Evolutionary conservation across 768 basidiomycete species (phyloP).

Genomic region (Boletus pseudopeckii): DNA sequence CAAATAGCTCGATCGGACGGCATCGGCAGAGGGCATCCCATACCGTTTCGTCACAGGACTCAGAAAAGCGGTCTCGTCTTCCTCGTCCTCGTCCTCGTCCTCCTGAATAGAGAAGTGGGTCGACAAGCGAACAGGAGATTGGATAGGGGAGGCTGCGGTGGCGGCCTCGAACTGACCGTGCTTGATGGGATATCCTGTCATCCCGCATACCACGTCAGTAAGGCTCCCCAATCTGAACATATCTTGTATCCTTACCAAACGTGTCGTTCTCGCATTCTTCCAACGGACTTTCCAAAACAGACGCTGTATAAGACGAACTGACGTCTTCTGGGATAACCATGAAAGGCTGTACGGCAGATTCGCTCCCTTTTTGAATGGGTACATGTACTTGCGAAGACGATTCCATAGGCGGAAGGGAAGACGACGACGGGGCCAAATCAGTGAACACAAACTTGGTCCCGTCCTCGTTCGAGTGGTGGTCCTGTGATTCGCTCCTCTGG

Average conservation of each 20-base stretch:
- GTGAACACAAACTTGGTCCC: slow-evolving; percentile 15
- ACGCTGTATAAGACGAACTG: slow-evolving; percentile 22
- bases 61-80: slow-evolving; percentile 3
- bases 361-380: slow-evolving; percentile 6
- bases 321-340: slow-evolving; percentile 25
- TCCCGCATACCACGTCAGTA: not conserved
- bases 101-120: slow-evolving; percentile 24
- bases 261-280: slow-evolving; percentile 28
- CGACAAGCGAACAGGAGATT: slow-evolving; percentile 13
- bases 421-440: slow-evolving; percentile 16
- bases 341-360: not conserved
- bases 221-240: not conserved
- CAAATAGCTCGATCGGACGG: slow-evolving; percentile 53
- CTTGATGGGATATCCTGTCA: slow-evolving; percentile 25
- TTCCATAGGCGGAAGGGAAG: slow-evolving; percentile 14
- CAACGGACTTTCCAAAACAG: slow-evolving; percentile 11
- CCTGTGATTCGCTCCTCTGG: slow-evolving; percentile 10
- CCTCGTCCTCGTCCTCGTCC: slow-evolving; percentile 3
- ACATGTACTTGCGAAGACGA: slow-evolving; percentile 6
- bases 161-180: slow-evolving; percentile 16
- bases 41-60: slow-evolving; percentile 19
- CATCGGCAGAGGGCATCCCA: slow-evolving; percentile 30
- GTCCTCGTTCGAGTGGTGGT: slow-evolving; percentile 10
- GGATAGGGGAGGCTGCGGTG: slow-evolving; percentile 12
- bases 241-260: slow-evolving; percentile 20